Percentiles rank a stretch among this genome's conserved stretches.
These are phyloP conservation scores for Suhomyces terraborum DNA, from an alignment of 1,139 yeast species.

Conservation along the genomic window DNA sequence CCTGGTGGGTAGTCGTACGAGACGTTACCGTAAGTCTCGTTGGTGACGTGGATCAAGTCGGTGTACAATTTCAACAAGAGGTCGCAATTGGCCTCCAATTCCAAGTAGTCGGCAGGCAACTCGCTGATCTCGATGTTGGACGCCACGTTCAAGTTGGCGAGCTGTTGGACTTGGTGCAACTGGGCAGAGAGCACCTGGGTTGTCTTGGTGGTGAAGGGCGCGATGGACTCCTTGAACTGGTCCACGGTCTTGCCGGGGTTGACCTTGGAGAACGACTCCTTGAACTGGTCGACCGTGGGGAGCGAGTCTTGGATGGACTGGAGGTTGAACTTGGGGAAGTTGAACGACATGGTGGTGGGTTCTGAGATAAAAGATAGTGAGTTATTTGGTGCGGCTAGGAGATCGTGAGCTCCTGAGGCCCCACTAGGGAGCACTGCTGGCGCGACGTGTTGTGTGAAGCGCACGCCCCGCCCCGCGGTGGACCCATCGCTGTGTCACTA, in stretches of 20 bases:
- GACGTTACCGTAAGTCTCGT: conserved; percentile 62
- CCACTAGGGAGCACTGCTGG: too few species aligned
- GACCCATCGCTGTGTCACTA: neutral
- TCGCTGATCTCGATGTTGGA: conserved; percentile 53
- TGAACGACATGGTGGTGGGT: conserved; percentile 46
- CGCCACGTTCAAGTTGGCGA: conserved; percentile 32
- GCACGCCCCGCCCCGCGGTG: neutral
- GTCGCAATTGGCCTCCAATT: conserved; percentile 67
- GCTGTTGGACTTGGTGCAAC: conserved; percentile 47
- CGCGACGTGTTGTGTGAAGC: neutral
- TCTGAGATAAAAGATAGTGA: conserved; percentile 1
- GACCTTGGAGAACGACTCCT: conserved; percentile 43
- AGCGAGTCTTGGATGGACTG: conserved; percentile 51
- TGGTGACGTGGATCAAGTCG: conserved; percentile 57
- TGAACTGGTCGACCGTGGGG: conserved; percentile 43
- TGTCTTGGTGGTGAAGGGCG: conserved; percentile 48
- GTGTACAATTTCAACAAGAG: conserved; percentile 59
- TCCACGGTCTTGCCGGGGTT: conserved; percentile 44
- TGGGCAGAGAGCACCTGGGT: conserved; percentile 40
- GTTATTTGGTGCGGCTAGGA: conserved; percentile 1
- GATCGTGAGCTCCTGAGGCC: too few species aligned
- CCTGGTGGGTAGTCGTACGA: conserved; percentile 79
- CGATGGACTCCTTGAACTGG: conserved; percentile 43
- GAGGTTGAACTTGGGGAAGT: conserved; percentile 49
- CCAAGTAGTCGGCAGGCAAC: conserved; percentile 70